phyloP scores from a whole-genome alignment of 2,329 filamentous ascomycete genomes.

The Trichophyton mentagrophytes region DNA sequence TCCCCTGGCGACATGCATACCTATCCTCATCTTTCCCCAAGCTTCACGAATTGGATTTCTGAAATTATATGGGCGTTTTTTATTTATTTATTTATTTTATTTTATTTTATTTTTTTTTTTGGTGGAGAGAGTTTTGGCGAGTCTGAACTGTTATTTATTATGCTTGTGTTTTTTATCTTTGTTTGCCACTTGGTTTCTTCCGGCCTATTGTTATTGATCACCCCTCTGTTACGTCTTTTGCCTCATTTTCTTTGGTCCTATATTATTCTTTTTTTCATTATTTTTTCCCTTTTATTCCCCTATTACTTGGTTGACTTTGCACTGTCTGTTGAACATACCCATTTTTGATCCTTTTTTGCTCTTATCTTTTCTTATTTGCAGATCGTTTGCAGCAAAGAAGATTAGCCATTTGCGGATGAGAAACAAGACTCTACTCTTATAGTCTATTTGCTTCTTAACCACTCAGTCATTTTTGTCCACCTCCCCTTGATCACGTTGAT shows the following conservation, averaged over 20 bases:
- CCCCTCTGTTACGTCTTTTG: background rate
- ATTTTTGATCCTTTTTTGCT: background rate
- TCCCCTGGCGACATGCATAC: background rate
- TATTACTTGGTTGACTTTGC: background rate
- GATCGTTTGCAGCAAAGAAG: background rate
- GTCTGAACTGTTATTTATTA: background rate
- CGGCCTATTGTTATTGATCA: background rate
- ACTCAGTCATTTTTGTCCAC: background rate
- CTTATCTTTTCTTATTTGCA: background rate
- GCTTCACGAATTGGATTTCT: background rate
- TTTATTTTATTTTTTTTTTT: no score
- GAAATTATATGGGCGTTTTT: conserved; percentile 2
- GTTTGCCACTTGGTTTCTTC: background rate
- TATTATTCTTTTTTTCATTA: background rate
- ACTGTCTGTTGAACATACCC: background rate
- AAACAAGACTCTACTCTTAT: background rate
- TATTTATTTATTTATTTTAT: no score
- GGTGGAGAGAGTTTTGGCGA: background rate
- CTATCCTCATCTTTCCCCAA: background rate
- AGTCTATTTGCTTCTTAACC: background rate
- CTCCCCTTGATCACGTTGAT: background rate
- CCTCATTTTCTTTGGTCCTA: background rate
- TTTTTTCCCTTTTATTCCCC: background rate
- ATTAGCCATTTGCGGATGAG: background rate
- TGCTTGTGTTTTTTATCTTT: background rate